Conservation (phyloP, 495 filamentous ascomycete genomes). For the Cercophora sp. region DNA sequence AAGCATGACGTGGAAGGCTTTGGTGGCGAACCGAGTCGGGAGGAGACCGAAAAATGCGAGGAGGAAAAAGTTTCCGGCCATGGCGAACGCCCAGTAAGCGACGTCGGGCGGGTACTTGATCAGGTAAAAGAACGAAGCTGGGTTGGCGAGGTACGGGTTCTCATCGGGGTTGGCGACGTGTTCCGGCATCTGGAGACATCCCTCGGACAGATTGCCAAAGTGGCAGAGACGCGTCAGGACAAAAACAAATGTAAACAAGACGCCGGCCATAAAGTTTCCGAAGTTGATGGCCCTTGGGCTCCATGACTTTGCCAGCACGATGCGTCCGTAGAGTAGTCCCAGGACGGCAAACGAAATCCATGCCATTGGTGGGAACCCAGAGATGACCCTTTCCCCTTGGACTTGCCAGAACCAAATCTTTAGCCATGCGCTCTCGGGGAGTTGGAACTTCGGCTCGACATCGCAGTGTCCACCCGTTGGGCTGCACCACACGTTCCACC, state of each 20-base stretch:
- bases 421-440: slow-evolving; percentile 12
- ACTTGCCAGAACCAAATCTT: slow-evolving; percentile 28
- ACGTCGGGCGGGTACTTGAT: slow-evolving; percentile 37
- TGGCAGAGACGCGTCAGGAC: slow-evolving; percentile 24
- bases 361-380: slow-evolving; percentile 30
- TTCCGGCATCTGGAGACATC: slow-evolving; percentile 30
- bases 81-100: slow-evolving; percentile 31
- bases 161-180: slow-evolving; percentile 11
- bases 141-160: slow-evolving; percentile 30
- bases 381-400: slow-evolving; percentile 12
- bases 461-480: slow-evolving; percentile 27
- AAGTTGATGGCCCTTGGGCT: slow-evolving; percentile 15
- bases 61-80: slow-evolving; percentile 27
- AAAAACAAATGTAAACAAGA: slow-evolving; percentile 19
- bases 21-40: slow-evolving; percentile 15
- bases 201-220: slow-evolving; percentile 33
- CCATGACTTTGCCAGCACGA: slow-evolving; percentile 27
- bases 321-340: slow-evolving; percentile 33
- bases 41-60: slow-evolving; percentile 25
- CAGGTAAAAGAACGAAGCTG: slow-evolving; percentile 32
- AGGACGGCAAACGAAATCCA: slow-evolving; percentile 35
- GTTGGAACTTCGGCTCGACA: background rate
- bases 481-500: slow-evolving; percentile 35
- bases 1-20: slow-evolving; percentile 20
- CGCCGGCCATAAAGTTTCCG: slow-evolving; percentile 20